Evolutionary conservation across 805 yeast genomes (phyloP).

Genomic region (Suhomyces sp.): DNA sequence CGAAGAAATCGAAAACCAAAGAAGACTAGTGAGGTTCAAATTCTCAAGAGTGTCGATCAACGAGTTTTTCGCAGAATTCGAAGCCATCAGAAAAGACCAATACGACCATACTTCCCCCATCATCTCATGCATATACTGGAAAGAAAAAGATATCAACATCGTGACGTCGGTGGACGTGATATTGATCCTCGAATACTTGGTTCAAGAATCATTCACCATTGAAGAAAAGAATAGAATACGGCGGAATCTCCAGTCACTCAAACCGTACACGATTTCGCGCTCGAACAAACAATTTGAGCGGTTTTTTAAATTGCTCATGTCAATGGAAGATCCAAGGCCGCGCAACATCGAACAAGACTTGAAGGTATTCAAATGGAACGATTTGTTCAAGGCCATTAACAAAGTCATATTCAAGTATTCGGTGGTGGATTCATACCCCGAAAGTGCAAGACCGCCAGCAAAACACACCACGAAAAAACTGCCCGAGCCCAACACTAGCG

Average conservation of each 20-base stretch:
- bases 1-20: slow-evolving; percentile 37
- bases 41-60: slow-evolving; percentile 33
- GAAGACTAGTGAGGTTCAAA: slow-evolving; percentile 49
- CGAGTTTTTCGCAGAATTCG: slow-evolving; percentile 34
- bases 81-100: slow-evolving; percentile 31
- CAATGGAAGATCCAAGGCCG: slow-evolving; percentile 61
- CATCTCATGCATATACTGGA: slow-evolving; percentile 60
- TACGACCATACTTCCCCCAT: slow-evolving; percentile 43
- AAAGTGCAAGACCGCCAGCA: background rate
- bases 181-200: slow-evolving; percentile 52
- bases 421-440: background rate
- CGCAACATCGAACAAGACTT: slow-evolving; percentile 69
- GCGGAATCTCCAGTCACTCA: slow-evolving; percentile 60
- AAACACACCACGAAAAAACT: background rate
- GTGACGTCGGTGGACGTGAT: slow-evolving; percentile 68
- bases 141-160: slow-evolving; percentile 42
- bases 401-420: slow-evolving; percentile 60
- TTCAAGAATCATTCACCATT: slow-evolving; percentile 52
- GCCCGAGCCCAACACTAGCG: background rate
- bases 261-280: slow-evolving; percentile 59
- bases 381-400: slow-evolving; percentile 49
- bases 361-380: slow-evolving; percentile 61
- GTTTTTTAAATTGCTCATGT: slow-evolving; percentile 49
- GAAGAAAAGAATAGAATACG: slow-evolving; percentile 71
- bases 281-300: slow-evolving; percentile 23